These are phyloP conservation scores for Mrakia hoshinonis DNA, from an alignment of 768 basidiomycete species.

Conservation along the genomic window DNA sequence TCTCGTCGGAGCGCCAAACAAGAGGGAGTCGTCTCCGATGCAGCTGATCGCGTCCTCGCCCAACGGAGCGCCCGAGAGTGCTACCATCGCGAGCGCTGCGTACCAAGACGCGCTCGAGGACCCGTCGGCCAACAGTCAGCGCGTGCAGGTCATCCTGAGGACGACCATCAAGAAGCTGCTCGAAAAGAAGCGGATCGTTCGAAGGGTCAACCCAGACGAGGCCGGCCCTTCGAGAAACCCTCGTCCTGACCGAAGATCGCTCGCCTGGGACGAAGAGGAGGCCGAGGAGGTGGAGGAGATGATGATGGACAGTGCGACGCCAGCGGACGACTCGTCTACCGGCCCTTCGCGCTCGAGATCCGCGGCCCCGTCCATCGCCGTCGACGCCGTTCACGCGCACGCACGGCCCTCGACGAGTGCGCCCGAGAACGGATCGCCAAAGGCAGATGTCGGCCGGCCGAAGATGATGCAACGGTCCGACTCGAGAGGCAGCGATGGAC, in stretches of 20 bases:
- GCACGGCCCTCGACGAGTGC: background rate
- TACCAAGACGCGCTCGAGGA: slow-evolving; percentile 36
- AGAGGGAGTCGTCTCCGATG: slow-evolving; percentile 8
- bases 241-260: background rate
- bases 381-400: background rate
- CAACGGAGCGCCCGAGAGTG: background rate
- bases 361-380: background rate
- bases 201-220: slow-evolving; percentile 27
- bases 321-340: background rate
- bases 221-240: background rate
- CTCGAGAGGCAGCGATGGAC: background rate
- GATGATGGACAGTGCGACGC: background rate
- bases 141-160: slow-evolving; percentile 37
- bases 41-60: slow-evolving; percentile 23
- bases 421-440: background rate
- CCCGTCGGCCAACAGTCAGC: slow-evolving; percentile 33
- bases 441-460: background rate
- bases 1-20: background rate
- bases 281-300: slow-evolving; percentile 1
- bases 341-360: background rate
- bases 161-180: slow-evolving; percentile 40
- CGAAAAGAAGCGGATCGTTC: slow-evolving; percentile 35
- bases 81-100: slow-evolving; percentile 18
- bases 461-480: background rate
- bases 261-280: slow-evolving; percentile 2